Evolutionary conservation across 1,139 yeast species (phyloP).

Genomic region (Candida sanyaensis): DNA sequence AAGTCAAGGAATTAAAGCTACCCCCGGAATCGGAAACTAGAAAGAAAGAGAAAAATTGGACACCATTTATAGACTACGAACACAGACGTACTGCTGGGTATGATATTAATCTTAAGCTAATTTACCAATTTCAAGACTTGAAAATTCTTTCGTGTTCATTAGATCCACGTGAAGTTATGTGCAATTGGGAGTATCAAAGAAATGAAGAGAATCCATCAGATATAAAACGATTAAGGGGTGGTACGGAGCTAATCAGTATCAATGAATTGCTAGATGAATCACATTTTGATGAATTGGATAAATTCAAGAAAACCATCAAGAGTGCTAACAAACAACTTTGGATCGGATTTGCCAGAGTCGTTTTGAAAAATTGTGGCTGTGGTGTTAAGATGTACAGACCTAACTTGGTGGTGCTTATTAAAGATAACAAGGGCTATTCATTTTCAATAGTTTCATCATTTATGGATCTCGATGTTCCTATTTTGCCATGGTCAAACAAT

Average conservation of each 20-base stretch:
- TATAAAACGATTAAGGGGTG: constrained; percentile 38
- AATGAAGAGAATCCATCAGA: constrained; percentile 9
- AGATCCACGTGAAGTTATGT: constrained; percentile 19
- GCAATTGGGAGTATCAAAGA: constrained; percentile 14
- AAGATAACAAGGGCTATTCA: constrained; percentile 23
- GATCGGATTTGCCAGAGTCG: constrained; percentile 40
- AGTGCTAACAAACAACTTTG: constrained; percentile 27
- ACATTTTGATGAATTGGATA: constrained; percentile 4
- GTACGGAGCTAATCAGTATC: constrained; percentile 32
- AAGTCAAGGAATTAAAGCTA: constrained; percentile 26
- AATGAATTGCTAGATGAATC: constrained; percentile 19
- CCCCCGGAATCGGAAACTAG: constrained; percentile 21
- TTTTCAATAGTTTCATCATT: constrained; percentile 34
- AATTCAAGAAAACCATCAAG: constrained; percentile 15
- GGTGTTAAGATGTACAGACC: constrained; percentile 37
- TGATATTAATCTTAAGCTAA: constrained; percentile 31
- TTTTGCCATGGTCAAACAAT: constrained; percentile 31
- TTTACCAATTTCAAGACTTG: constrained; percentile 39
- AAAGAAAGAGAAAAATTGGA: constrained; percentile 38
- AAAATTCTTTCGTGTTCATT: constrained; percentile 35
- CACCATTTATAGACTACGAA: constrained; percentile 32
- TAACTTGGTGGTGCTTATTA: constrained; percentile 27
- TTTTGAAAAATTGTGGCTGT: constrained; percentile 36
- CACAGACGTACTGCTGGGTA: constrained; percentile 21
- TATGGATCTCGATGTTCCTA: constrained; percentile 32